These are phyloP conservation scores for Russula virescens DNA, from an alignment of 768 basidiomycete species.

Conservation along the genomic window DNA sequence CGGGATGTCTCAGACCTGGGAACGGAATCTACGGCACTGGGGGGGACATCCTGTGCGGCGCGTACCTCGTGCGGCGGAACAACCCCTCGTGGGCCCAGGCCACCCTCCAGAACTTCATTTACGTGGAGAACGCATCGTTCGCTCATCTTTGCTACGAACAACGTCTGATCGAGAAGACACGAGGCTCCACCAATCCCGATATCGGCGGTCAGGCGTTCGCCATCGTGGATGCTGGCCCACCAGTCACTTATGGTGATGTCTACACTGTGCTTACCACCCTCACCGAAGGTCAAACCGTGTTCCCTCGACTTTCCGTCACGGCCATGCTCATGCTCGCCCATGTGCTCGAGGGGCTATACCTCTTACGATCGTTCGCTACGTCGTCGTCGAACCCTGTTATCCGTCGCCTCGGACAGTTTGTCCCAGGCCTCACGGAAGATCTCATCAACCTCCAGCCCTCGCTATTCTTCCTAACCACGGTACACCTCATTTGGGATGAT, in stretches of 20 bases:
- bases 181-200: conserved; percentile 45
- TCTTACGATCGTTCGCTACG: conserved; percentile 27
- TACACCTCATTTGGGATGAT: conserved; percentile 39
- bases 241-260: conserved; percentile 57
- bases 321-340: conserved; percentile 59
- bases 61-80: conserved; percentile 51
- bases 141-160: conserved; percentile 71
- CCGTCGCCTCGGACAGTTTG: conserved; percentile 30
- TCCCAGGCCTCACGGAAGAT: conserved; percentile 30
- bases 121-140: conserved; percentile 71
- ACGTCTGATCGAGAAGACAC: conserved; percentile 52
- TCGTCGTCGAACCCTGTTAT: conserved; percentile 29
- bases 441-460: conserved; percentile 38
- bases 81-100: conserved; percentile 60
- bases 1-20: conserved; percentile 72
- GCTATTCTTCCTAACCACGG: conserved; percentile 32
- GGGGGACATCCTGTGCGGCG: conserved; percentile 62
- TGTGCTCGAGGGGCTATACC: conserved; percentile 47
- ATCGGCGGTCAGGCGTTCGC: conserved; percentile 69
- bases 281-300: conserved; percentile 49
- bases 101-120: conserved; percentile 57
- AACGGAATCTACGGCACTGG: conserved; percentile 73
- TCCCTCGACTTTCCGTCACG: conserved; percentile 54
- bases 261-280: conserved; percentile 51
- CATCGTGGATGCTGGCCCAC: conserved; percentile 59